phyloP scores from a whole-genome alignment of 2,329 filamentous ascomycete species.

The Pseudogymnoascus sp. region DNA sequence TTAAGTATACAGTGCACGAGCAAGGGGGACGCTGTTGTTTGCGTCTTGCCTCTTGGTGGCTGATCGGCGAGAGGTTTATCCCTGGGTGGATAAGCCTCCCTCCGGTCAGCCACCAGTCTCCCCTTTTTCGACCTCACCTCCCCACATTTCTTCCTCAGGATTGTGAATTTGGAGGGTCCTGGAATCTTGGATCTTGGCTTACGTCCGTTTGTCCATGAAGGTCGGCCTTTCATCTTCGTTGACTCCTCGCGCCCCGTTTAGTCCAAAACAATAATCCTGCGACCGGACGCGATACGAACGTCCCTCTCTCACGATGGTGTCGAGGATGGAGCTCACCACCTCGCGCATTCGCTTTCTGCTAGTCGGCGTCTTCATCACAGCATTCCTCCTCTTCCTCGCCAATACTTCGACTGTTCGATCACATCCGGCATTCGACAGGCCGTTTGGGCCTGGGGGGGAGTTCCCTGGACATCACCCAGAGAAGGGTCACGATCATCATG shows the following conservation, averaged over 20 bases:
- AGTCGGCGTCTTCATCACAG: background rate
- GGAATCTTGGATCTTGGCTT: background rate
- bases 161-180: background rate
- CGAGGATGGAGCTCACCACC: background rate
- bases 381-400: background rate
- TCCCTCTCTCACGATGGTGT: background rate
- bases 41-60: background rate
- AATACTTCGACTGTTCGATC: background rate
- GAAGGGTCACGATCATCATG: background rate
- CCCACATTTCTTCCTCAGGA: background rate
- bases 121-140: background rate
- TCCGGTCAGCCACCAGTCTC: background rate
- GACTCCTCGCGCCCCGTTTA: background rate
- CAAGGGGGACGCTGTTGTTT: background rate
- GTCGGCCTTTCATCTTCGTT: background rate
- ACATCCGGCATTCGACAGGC: background rate
- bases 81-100: background rate
- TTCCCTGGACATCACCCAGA: background rate
- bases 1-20: background rate
- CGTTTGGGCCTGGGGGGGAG: background rate
- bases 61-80: background rate
- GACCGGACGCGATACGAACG: background rate
- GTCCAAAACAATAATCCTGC: background rate
- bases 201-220: background rate
- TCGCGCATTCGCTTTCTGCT: background rate